Evolutionary conservation across 768 basidiomycete species (phyloP).

Genomic region (Kwoniella newhampshirensis): DNA sequence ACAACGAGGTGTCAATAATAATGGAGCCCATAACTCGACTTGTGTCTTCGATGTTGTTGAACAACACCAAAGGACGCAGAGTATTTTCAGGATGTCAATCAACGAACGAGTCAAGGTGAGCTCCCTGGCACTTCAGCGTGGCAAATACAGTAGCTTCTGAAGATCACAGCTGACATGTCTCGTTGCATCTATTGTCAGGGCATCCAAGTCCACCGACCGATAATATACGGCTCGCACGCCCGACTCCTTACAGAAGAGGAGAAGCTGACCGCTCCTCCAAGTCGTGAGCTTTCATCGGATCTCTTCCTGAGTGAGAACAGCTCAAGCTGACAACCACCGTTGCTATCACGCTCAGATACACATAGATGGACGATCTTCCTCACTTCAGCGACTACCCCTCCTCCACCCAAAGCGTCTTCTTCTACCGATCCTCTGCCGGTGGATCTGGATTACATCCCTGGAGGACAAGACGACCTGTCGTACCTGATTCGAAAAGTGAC

Average conservation of each 20-base stretch:
- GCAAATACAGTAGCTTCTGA: neutral
- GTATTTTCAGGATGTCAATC: conserved; percentile 6
- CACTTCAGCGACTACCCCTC: conserved; percentile 72
- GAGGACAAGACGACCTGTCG: conserved; percentile 82
- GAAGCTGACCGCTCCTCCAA: conserved; percentile 38
- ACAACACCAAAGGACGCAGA: no score
- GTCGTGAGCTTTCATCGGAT: conserved; percentile 34
- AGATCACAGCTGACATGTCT: neutral
- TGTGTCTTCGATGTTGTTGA: no score
- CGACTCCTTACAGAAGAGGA: conserved; percentile 73
- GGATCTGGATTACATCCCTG: conserved; percentile 61
- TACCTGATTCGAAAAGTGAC: conserved; percentile 95
- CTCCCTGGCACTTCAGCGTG: no score
- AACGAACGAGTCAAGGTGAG: conserved; percentile 26
- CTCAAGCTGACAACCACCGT: neutral
- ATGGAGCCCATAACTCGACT: no score
- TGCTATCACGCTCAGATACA: conserved; percentile 56
- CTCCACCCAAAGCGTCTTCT: conserved; percentile 18
- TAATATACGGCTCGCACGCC: conserved; percentile 95
- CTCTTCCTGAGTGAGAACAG: no score
- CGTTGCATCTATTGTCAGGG: conserved; percentile 61
- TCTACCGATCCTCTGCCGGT: conserved; percentile 55
- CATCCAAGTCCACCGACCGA: conserved; percentile 78
- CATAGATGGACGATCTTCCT: conserved; percentile 97
- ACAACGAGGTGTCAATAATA: no score